phyloP scores from a whole-genome alignment of 176 grass and related monocot genomes.

The Carex scoparia region DNA sequence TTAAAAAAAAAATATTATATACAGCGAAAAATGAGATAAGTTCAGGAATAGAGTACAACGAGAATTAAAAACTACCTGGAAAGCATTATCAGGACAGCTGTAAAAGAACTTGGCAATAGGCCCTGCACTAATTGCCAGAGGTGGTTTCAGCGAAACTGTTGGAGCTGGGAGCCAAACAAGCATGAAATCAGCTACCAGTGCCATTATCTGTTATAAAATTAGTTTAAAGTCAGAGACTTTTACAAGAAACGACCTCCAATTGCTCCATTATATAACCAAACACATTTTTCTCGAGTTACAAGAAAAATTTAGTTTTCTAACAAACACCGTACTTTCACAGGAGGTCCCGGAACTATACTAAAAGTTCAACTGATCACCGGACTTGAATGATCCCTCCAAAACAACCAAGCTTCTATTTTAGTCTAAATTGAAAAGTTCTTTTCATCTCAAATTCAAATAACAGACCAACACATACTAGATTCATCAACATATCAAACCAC shows the following conservation, averaged over 20 bases:
- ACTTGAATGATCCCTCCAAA: neutral
- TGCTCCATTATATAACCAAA: neutral
- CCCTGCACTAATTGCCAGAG: slow-evolving; percentile 57
- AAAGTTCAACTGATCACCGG: neutral
- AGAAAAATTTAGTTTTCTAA: neutral
- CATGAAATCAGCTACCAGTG: slow-evolving; percentile 89
- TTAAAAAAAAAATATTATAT: neutral
- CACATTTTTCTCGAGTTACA: neutral
- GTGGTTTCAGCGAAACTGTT: slow-evolving; percentile 67
- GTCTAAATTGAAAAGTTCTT: neutral
- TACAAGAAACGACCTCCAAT: neutral
- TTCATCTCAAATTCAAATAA: neutral
- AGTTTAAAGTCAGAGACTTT: neutral
- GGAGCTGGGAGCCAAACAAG: slow-evolving; percentile 97
- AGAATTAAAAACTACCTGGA: slow-evolving; percentile 46
- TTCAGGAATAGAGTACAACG: neutral
- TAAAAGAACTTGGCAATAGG: slow-evolving; percentile 67
- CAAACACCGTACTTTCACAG: neutral
- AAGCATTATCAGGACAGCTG: slow-evolving; percentile 88
- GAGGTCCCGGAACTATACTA: neutral
- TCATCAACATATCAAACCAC: neutral
- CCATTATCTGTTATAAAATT: slow-evolving; percentile 59
- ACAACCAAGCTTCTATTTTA: neutral
- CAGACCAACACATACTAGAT: neutral
- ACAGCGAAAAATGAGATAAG: neutral